phyloP scores from a whole-genome alignment of 768 basidiomycete genomes.

The Tephrocybe sp. region DNA sequence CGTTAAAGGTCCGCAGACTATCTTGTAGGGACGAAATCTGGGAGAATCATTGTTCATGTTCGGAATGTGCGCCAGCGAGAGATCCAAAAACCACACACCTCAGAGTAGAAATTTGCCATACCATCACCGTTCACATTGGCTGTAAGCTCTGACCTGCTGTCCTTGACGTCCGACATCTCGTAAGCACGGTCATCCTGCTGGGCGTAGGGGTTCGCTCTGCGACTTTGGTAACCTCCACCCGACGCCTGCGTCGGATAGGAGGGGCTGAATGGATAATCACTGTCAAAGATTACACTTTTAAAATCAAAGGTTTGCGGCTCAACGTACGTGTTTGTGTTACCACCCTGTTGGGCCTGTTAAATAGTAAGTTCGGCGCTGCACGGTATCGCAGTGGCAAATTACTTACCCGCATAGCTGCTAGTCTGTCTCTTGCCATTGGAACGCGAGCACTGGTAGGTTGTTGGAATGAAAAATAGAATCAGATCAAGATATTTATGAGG shows the following conservation, averaged over 20 bases:
- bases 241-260: slow-evolving; percentile 70
- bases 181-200: slow-evolving; percentile 66
- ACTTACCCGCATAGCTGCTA: slow-evolving; percentile 82
- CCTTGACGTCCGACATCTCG: slow-evolving; percentile 71
- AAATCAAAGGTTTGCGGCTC: slow-evolving; percentile 1
- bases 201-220: slow-evolving; percentile 62
- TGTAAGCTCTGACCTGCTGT: slow-evolving; percentile 53
- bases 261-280: slow-evolving; percentile 37
- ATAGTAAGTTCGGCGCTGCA: slow-evolving; percentile 8
- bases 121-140: slow-evolving; percentile 42
- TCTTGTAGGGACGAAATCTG: slow-evolving; percentile 82
- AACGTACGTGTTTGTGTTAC: slow-evolving; percentile 48
- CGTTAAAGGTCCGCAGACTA: slow-evolving; percentile 61
- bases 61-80: not conserved
- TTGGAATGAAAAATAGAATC: slow-evolving; percentile 18
- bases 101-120: slow-evolving; percentile 73
- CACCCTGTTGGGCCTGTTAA: slow-evolving; percentile 65
- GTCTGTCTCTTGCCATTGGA: slow-evolving; percentile 85
- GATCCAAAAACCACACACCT: slow-evolving; percentile 51
- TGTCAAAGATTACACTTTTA: slow-evolving; percentile 11
- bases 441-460: slow-evolving; percentile 22
- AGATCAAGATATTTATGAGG: slow-evolving; percentile 12
- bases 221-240: slow-evolving; percentile 44
- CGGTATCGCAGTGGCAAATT: slow-evolving; percentile 4
- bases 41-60: not conserved